Percentiles rank a stretch among this genome's conserved stretches.
These are phyloP conservation scores for Dendrobium nobile DNA, from an alignment of 106 monocot species.

Conservation along the genomic window DNA sequence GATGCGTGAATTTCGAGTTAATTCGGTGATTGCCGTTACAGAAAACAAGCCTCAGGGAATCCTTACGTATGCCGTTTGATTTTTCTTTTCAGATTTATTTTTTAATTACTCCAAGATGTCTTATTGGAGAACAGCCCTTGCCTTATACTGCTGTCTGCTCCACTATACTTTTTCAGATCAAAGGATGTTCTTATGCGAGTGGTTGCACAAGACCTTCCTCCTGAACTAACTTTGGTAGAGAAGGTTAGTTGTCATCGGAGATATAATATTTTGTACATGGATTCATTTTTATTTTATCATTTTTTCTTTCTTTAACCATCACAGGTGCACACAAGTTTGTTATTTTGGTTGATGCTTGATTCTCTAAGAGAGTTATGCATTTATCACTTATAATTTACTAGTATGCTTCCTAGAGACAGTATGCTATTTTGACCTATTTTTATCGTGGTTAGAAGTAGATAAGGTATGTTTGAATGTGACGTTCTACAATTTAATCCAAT, in stretches of 20 bases:
- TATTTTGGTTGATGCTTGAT: background rate
- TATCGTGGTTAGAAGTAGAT: too few species aligned
- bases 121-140: background rate
- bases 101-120: background rate
- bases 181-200: slow-evolving; percentile 97
- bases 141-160: slow-evolving; percentile 8
- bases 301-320: background rate
- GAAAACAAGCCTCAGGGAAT: slow-evolving; percentile 81
- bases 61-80: slow-evolving; percentile 53
- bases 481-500: too few species aligned
- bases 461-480: too few species aligned
- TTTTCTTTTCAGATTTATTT: background rate
- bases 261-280: background rate
- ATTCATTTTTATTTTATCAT: background rate
- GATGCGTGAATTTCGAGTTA: slow-evolving; percentile 81
- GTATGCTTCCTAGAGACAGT: too few species aligned
- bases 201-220: slow-evolving; percentile 88
- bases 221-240: slow-evolving; percentile 89
- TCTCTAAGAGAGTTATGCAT: background rate
- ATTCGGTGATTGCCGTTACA: slow-evolving; percentile 61
- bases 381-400: background rate
- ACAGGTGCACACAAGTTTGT: background rate
- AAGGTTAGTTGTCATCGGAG: slow-evolving; percentile 44
- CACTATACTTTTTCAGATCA: slow-evolving; percentile 38
- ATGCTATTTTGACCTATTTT: too few species aligned